Evolutionary conservation across 371 early-diverging fungal genomes (phyloP), one percentile per base, ranked within the genome.

Genomic region (Umbelopsis sp.): DNA sequence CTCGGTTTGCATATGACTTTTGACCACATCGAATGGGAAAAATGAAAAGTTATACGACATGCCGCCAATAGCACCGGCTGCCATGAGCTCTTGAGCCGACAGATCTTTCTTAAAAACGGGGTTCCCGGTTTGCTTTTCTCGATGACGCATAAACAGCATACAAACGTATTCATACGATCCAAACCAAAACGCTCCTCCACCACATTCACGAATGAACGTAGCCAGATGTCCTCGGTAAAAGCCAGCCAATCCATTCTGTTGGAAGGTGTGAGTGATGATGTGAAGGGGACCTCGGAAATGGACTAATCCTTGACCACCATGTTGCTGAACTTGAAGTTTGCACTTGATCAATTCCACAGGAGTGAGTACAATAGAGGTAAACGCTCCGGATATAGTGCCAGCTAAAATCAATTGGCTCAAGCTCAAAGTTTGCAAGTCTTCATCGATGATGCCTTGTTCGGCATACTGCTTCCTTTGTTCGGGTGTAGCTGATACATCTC

Each of bases 111-210:
- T 91, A 25, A 83, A 74, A 22, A 84, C 69, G 1, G 44, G 72
- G 25, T 75, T 68, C 1, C 63, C 71, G 11, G 63, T 50, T 12
- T 41, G 68, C 29, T 50, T 57, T 65, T 85, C 76, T 67, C 77
- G 72, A 63, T 76, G 80, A 10, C 74, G 70, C 18, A 96, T 81
- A 69, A 93, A 80, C 32, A 80, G 72, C 16, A 83, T 81, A 69
- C 92, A 91, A 1, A 87, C 82, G 41, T 89, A 78, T 78, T 98
- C 97, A 71, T 98, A 98, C 8, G 92, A 84, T 68, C 98, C 97
- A 74, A 98, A 98, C 97, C 98, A 98, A 16, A 92, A 94, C 0
- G 91, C 96, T 24, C 96, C 96, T 48, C 99, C 99, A n/a, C 93
- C 89, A 4, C 91, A 80, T 74, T 97, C 99, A 48, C 97, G 87